Evolutionary conservation across 257 asterid genomes (phyloP).

Genomic region (Thymus mandschuricus): DNA sequence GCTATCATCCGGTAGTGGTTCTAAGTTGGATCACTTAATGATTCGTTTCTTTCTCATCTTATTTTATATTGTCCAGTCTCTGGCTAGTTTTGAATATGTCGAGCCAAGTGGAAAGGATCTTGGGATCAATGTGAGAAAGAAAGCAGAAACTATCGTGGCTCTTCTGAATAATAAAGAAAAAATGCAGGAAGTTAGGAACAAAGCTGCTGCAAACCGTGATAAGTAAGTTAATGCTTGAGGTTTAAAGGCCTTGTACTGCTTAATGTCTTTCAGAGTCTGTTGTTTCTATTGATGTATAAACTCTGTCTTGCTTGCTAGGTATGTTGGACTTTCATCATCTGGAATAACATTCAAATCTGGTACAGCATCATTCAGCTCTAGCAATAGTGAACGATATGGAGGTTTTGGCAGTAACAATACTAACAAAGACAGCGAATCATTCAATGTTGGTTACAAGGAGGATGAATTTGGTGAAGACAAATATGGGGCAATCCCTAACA

Average conservation of each 20-base stretch:
- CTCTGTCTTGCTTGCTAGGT: slow-evolving; percentile 51
- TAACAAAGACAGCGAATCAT: slow-evolving; percentile 55
- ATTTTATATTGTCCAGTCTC: slow-evolving; percentile 55
- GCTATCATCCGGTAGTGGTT: neutral
- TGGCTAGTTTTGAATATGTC: slow-evolving; percentile 84
- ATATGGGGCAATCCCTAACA: slow-evolving; percentile 46
- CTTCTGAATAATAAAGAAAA: slow-evolving; percentile 86
- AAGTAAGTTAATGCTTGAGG: slow-evolving; percentile 57
- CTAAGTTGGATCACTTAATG: slow-evolving; percentile 19
- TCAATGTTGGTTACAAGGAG: slow-evolving; percentile 52
- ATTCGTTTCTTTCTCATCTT: slow-evolving; percentile 27
- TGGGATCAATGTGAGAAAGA: slow-evolving; percentile 90
- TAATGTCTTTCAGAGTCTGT: neutral
- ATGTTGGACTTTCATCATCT: slow-evolving; percentile 86
- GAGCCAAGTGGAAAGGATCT: slow-evolving; percentile 90
- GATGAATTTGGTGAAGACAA: slow-evolving; percentile 68
- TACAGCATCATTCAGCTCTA: slow-evolving; percentile 64
- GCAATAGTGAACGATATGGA: slow-evolving; percentile 67
- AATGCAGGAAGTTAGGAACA: slow-evolving; percentile 80
- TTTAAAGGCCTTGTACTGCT: slow-evolving; percentile 26
- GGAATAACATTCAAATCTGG: slow-evolving; percentile 82
- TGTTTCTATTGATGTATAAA: slow-evolving; percentile 32
- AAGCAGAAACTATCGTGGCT: slow-evolving; percentile 78
- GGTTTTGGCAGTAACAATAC: slow-evolving; percentile 65
- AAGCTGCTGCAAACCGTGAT: slow-evolving; percentile 88